Evolutionary conservation across 495 filamentous ascomycete genomes (phyloP).

Genomic region (Penicillium angulare): DNA sequence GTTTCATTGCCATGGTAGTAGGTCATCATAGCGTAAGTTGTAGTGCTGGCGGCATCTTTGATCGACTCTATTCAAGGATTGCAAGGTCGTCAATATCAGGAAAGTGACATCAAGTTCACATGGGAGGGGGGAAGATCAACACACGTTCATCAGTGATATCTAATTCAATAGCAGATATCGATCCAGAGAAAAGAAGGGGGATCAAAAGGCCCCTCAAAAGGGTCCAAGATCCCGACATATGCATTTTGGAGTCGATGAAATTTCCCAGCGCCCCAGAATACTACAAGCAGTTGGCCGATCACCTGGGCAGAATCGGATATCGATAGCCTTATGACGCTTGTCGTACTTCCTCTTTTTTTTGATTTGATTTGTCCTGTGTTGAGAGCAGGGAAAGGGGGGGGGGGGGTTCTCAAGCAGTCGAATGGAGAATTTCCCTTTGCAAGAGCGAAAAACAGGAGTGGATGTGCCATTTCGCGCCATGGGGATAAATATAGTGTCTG

Average conservation of each 20-base stretch:
- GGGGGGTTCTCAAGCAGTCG: not conserved
- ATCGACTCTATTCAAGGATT: slow-evolving; percentile 56
- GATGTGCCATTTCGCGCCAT: not conserved
- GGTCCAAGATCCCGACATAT: not conserved
- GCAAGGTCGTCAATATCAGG: not conserved
- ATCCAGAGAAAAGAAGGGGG: not conserved
- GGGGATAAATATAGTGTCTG: not conserved
- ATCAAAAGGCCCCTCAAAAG: not conserved
- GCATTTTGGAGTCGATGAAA: not conserved
- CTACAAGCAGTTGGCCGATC: no score
- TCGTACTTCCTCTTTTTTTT: no score
- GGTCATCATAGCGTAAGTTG: slow-evolving; percentile 62
- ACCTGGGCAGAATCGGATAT: no score
- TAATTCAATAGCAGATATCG: not conserved
- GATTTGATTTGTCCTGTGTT: no score
- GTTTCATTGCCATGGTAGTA: slow-evolving; percentile 66
- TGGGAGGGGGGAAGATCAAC: not conserved
- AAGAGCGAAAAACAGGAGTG: not conserved
- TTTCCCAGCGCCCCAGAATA: no score
- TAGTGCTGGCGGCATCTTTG: slow-evolving; percentile 55
- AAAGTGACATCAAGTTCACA: not conserved
- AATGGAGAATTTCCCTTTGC: not conserved
- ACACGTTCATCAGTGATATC: not conserved
- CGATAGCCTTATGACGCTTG: no score
- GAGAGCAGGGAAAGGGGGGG: not conserved